Evolutionary conservation across 2,329 filamentous ascomycete species (phyloP).

Genomic region (Amauroascus verrucosus): DNA sequence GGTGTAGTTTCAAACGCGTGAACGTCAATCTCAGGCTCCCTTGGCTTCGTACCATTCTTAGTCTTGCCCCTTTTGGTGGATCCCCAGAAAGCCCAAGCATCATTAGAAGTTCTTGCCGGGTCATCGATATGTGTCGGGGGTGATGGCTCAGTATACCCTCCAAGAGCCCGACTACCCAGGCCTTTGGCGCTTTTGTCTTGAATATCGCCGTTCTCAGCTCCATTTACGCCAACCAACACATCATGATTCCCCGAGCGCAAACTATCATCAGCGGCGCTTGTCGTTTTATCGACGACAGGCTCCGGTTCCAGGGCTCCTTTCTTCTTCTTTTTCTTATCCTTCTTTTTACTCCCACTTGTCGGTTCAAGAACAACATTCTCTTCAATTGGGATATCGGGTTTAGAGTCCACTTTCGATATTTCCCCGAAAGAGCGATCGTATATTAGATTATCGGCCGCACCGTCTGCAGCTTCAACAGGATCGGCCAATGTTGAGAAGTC

Average conservation of each 20-base stretch:
- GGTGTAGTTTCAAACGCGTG: neutral
- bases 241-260: no score
- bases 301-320: conserved; percentile 26
- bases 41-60: conserved; percentile 7
- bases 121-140: neutral
- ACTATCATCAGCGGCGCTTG: neutral
- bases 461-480: conserved; percentile 24
- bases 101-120: neutral
- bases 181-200: neutral
- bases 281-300: conserved; percentile 4
- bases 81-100: conserved; percentile 13
- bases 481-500: conserved; percentile 10
- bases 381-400: neutral
- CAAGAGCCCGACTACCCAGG: neutral
- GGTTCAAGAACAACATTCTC: neutral
- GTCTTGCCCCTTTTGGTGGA: conserved; percentile 9
- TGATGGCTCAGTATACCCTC: neutral
- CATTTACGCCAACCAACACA: no score
- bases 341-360: conserved; percentile 5
- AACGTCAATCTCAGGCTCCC: neutral
- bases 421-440: neutral
- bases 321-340: conserved; percentile 36
- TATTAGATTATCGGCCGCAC: conserved; percentile 14
- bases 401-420: neutral
- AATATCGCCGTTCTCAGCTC: neutral